phyloP scores from a whole-genome alignment of 139 green algal genomes.

The Closterium sp. region DNA sequence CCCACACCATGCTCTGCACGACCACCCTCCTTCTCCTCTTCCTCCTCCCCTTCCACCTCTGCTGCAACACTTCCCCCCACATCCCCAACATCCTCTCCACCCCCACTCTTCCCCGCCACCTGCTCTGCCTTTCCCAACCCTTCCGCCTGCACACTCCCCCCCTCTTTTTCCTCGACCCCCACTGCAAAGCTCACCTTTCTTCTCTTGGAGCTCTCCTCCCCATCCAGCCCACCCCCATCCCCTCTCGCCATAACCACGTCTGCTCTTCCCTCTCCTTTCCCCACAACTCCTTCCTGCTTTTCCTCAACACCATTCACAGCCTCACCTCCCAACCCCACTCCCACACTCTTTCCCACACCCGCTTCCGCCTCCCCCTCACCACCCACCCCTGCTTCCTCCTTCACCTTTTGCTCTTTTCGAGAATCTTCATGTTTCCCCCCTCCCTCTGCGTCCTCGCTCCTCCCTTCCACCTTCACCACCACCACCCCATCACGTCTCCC shows the following conservation, averaged over 20 bases:
- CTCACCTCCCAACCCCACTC: neutral
- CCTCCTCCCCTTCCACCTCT: conserved; percentile 32
- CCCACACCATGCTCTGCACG: neutral
- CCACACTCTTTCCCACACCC: neutral
- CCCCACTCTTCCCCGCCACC: neutral
- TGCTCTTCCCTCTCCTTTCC: neutral
- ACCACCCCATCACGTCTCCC: too few relatives aligned
- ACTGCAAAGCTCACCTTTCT: too few relatives aligned
- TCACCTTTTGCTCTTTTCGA: too few relatives aligned
- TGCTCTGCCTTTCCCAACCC: neutral
- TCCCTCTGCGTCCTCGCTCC: neutral
- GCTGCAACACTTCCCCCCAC: neutral
- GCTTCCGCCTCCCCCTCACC: conserved; percentile 3
- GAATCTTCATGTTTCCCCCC: neutral
- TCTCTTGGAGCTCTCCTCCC: too few relatives aligned
- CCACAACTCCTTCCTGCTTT: neutral
- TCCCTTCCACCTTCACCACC: neutral
- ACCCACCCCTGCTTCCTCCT: neutral
- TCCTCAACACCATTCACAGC: neutral
- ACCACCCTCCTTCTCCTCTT: conserved; percentile 32
- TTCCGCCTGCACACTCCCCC: neutral
- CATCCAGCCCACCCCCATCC: neutral
- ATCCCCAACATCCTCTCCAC: neutral
- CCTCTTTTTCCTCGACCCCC: too few relatives aligned
- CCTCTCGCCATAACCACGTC: neutral